Base-by-base conservation (phyloP, 1,139 yeast genomes). In the Tardiomyces depauwii region DNA sequence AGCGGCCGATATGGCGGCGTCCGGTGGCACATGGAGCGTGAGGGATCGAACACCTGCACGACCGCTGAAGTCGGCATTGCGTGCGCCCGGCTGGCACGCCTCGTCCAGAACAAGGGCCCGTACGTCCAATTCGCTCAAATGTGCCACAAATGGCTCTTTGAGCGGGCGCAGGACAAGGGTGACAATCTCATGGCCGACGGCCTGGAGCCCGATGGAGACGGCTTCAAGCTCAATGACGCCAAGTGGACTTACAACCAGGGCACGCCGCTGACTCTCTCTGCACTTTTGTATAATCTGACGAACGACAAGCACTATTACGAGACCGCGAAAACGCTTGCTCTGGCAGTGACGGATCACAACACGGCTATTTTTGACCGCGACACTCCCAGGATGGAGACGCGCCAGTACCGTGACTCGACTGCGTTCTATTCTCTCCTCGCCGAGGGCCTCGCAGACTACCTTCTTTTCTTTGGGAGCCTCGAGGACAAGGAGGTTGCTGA, bases 211-310 rank as follows among this genome's bases (percentile, higher is more conserved):
- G 80, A 76, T 44, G 72, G 73, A 41, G 67, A 70, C 21, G 71
- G 70, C 28, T 51, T 51, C 46, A 62, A 66, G 23, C 65, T 72
- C 7, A 74, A 78, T 53, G 67, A 68, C 21, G 72, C 72, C 51
- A 80, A 81, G 61, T 78, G 82, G 78, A 72, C 83, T n/a, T 82
- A 82, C 61, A 81, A 81, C 62, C 73, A 78, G 27, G 88, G 89
- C 16, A 73, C 82, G 4, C 77, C 86, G 0, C 57, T 81, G 41
- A 74, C 82, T 10, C 77, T 80, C 1, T 71, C 78, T 5, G 61
- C 76, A 10, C 66, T 73, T 54, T 64, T 82, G 52, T 80, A 73
- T 56, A 68, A 67, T 49, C 65, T 69, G 49, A 81, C 85, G 18
- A 62, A 68, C 32, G 78, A 80, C 52, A 62, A 66, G 16, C 69